A percentile compares a stretch with the other conserved stretches of the same genome.
Conservation (phyloP, 148 eudicot genomes). For the Chenopodium quinoa region DNA sequence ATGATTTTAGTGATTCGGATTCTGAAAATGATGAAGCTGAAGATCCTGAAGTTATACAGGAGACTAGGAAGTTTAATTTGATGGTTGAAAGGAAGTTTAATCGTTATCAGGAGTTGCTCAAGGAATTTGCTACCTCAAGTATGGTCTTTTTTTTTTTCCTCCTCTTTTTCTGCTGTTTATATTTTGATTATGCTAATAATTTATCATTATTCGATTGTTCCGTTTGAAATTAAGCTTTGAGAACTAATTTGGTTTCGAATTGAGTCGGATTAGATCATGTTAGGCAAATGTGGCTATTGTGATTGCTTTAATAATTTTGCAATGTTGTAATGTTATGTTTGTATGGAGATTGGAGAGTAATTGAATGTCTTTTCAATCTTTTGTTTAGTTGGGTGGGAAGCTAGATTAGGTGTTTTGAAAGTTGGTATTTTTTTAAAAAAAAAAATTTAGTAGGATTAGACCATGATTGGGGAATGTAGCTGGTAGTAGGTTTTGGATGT, state of each 20-base stretch:
- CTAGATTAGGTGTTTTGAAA: no score
- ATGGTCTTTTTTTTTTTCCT: not conserved
- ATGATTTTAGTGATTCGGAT: conserved; percentile 31
- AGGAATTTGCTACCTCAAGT: conserved; percentile 54
- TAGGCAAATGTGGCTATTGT: not conserved
- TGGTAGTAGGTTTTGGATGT: no score
- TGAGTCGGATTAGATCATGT: not conserved
- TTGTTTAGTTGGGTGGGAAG: no score
- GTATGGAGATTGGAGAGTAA: no score
- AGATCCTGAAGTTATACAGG: conserved; percentile 30
- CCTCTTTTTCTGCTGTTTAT: not conserved
- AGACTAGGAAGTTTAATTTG: conserved; percentile 26
- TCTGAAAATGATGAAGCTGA: conserved; percentile 65
- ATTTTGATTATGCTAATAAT: not conserved
- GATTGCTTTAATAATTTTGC: no score
- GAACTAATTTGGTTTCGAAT: no score
- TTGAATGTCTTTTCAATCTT: no score
- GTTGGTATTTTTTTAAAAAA: no score
- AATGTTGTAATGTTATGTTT: no score
- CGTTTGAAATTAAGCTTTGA: no score
- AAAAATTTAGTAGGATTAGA: no score
- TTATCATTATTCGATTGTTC: not conserved
- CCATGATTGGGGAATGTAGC: no score
- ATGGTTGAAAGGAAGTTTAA: conserved; percentile 46
- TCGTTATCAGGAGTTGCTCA: conserved; percentile 54